phyloP scores from a whole-genome alignment of 306 rosid genomes.

The Malus orientalis region DNA sequence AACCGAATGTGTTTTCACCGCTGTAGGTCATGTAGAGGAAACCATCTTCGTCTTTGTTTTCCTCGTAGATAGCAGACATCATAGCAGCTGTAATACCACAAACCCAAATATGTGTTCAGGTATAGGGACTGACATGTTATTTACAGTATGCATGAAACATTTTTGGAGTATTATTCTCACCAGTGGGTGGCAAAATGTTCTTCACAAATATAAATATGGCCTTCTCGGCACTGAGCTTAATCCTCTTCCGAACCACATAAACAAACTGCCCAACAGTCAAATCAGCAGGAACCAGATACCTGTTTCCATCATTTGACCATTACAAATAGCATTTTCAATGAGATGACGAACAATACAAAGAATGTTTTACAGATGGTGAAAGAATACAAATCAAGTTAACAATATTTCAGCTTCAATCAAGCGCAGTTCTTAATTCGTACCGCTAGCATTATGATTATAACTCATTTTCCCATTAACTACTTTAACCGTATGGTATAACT shows the following conservation, averaged over 20 bases:
- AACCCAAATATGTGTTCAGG: not conserved
- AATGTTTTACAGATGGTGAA: not conserved
- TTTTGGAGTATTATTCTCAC: constrained; percentile 24
- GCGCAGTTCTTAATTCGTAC: not conserved
- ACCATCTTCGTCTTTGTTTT: constrained; percentile 82
- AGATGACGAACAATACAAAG: not conserved
- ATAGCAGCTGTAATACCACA: constrained; percentile 62
- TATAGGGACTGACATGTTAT: not conserved
- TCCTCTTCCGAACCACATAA: constrained; percentile 81
- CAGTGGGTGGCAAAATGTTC: constrained; percentile 77
- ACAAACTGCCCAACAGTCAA: constrained; percentile 82
- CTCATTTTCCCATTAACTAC: not conserved
- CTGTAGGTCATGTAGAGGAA: constrained; percentile 89
- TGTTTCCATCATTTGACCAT: constrained; percentile 17
- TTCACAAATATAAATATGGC: constrained; percentile 84
- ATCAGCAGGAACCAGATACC: constrained; percentile 91
- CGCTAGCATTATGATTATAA: not conserved
- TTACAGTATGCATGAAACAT: not conserved
- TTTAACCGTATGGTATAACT: not conserved
- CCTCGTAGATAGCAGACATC: constrained; percentile 90
- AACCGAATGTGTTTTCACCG: constrained; percentile 82
- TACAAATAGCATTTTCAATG: not conserved
- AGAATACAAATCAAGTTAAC: not conserved
- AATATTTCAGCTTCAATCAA: not conserved
- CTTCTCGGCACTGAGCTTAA: constrained; percentile 77